These are phyloP conservation scores for Pythium phragmitis DNA, from an alignment of 352 stramenopile species.

Conservation along the genomic window DNA sequence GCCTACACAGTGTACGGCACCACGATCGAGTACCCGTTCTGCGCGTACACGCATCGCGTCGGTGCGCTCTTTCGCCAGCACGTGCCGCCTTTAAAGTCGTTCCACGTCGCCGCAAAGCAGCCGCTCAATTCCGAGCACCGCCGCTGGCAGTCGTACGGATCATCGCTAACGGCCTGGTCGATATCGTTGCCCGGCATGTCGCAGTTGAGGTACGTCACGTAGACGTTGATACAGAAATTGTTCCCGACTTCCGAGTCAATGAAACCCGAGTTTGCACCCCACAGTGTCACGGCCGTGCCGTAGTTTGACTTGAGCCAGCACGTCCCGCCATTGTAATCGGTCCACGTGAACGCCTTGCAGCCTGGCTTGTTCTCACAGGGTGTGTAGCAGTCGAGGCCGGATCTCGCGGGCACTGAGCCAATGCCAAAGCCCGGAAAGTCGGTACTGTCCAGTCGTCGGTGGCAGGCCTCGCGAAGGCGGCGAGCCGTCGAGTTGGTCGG, in stretches of 20 bases:
- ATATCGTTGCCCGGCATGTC: slow-evolving; percentile 12
- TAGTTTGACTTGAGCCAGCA: slow-evolving; percentile 45
- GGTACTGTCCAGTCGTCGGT: not conserved
- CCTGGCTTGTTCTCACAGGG: not conserved
- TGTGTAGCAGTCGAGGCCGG: not conserved
- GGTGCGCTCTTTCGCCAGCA: slow-evolving; percentile 15
- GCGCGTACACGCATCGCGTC: too few species aligned
- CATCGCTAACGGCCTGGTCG: not conserved
- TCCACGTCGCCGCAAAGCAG: slow-evolving; percentile 15
- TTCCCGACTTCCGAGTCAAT: too few species aligned
- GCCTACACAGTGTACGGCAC: too few species aligned
- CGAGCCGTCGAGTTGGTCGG: not conserved
- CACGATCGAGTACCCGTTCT: too few species aligned
- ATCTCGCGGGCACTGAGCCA: not conserved
- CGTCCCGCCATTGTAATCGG: slow-evolving; percentile 42
- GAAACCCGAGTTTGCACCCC: too few species aligned
- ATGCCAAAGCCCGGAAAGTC: not conserved
- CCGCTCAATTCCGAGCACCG: not conserved
- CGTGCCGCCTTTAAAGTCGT: slow-evolving; percentile 14
- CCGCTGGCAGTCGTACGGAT: not conserved
- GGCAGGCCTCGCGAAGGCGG: not conserved
- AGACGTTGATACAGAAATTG: too few species aligned
- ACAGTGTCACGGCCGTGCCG: too few species aligned
- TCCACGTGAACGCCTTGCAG: slow-evolving; percentile 30
- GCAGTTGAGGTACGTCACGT: not conserved